A percentile compares a stretch with the other conserved stretches of the same genome.
These are phyloP conservation scores for Pseudogymnoascus sp. DNA, from an alignment of 2,329 filamentous ascomycete species.

Conservation along the genomic window DNA sequence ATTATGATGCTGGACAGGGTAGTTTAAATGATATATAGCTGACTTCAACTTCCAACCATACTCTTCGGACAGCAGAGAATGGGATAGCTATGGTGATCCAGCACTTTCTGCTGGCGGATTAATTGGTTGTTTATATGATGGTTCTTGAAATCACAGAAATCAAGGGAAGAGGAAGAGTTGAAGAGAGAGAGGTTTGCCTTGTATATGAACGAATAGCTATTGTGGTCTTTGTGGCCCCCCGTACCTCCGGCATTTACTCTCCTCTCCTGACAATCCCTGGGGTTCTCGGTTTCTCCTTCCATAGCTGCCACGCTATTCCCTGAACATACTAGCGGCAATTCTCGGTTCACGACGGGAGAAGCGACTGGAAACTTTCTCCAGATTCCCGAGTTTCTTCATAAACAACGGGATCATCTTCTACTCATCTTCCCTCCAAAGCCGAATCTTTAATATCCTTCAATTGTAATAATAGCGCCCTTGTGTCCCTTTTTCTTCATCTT, in stretches of 20 bases:
- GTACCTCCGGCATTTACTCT: background rate
- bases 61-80: background rate
- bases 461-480: slow-evolving; percentile 9
- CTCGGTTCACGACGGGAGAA: slow-evolving; percentile 7
- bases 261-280: background rate
- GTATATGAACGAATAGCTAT: background rate
- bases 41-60: background rate
- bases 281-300: background rate
- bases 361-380: slow-evolving; percentile 9
- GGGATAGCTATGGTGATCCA: background rate
- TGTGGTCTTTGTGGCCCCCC: background rate
- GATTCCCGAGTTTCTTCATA: slow-evolving; percentile 6
- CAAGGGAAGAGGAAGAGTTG: background rate
- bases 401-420: background rate
- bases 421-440: slow-evolving; percentile 10
- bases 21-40: background rate
- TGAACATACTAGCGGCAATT: background rate
- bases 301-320: background rate
- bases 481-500: background rate
- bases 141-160: background rate
- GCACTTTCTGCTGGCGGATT: background rate
- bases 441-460: slow-evolving; percentile 11
- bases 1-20: background rate
- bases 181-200: background rate
- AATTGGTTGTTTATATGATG: background rate